These are phyloP conservation scores for Cutaneotrichosporon spelunceum DNA, from an alignment of 1,284 basidiomycete genomes.

Conservation along the genomic window DNA sequence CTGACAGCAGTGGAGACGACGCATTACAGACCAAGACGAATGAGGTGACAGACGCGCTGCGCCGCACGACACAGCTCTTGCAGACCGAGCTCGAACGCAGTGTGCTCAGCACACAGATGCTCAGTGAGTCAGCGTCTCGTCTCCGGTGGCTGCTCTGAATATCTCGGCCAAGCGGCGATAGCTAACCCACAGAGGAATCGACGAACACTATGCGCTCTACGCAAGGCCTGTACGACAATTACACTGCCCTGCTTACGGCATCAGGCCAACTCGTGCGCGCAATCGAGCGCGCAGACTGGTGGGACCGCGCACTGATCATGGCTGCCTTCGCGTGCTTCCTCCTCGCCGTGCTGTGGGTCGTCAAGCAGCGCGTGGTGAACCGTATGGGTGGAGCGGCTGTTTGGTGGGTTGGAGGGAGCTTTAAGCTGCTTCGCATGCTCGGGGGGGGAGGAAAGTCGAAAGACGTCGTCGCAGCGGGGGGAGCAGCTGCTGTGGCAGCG, in stretches of 20 bases:
- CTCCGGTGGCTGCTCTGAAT: background rate
- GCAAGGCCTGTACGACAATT: slow-evolving; percentile 71
- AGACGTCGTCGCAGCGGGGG: background rate
- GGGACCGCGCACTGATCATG: slow-evolving; percentile 81
- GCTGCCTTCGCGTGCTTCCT: slow-evolving; percentile 74
- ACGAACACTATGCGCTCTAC: slow-evolving; percentile 71
- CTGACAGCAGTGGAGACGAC: slow-evolving; percentile 62
- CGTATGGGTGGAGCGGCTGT: slow-evolving; percentile 46
- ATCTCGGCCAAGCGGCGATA: background rate
- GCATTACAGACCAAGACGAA: slow-evolving; percentile 79
- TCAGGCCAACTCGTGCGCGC: slow-evolving; percentile 79
- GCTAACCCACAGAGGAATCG: slow-evolving; percentile 62
- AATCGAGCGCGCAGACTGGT: slow-evolving; percentile 81
- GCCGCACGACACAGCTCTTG: slow-evolving; percentile 78
- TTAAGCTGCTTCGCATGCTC: slow-evolving; percentile 29
- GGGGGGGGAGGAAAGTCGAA: slow-evolving; percentile 12
- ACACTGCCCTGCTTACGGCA: slow-evolving; percentile 68
- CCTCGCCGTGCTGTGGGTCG: slow-evolving; percentile 75
- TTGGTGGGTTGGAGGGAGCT: slow-evolving; percentile 48
- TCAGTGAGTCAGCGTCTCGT: slow-evolving; percentile 59
- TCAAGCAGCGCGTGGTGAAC: slow-evolving; percentile 81
- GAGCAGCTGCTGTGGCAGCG: background rate
- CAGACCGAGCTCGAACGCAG: slow-evolving; percentile 85
- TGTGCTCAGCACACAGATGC: slow-evolving; percentile 76
- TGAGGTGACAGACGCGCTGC: slow-evolving; percentile 79